Percentiles rank a stretch among this genome's conserved stretches.
Conservation (phyloP, 179 eudicot genomes). For the Camellia oleifera region DNA sequence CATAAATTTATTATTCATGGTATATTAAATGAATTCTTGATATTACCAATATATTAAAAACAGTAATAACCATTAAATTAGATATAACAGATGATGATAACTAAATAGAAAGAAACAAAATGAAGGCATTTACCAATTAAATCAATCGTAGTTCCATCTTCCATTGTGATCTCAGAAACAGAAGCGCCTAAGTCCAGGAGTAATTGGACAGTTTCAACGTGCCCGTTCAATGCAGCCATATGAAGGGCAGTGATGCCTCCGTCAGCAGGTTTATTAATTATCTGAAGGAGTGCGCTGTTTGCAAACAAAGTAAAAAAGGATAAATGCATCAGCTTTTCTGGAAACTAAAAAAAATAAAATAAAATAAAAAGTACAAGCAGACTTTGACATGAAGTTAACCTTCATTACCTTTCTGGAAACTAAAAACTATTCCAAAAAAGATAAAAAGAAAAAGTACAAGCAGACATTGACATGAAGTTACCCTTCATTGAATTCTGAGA, state of each 20-base stretch:
- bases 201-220: conserved; percentile 67
- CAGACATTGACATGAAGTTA: conserved; percentile 19
- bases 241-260: conserved; percentile 96
- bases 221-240: conserved; percentile 97
- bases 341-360: not conserved
- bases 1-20: no score
- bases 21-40: not conserved
- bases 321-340: not conserved
- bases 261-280: conserved; percentile 80
- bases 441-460: not conserved
- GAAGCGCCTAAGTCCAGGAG: conserved; percentile 91
- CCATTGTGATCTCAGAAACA: conserved; percentile 62
- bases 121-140: conserved; percentile 53
- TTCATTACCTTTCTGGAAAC: conserved; percentile 27
- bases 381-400: conserved; percentile 33
- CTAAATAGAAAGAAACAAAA: not conserved
- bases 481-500: conserved; percentile 60
- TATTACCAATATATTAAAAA: not conserved
- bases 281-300: conserved; percentile 59
- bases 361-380: not conserved
- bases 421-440: not conserved
- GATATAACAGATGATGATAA: not conserved
- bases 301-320: conserved; percentile 16
- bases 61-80: not conserved
- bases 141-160: conserved; percentile 92